Evolutionary conservation across 1,139 yeast species (phyloP), one percentile per base, ranked within the genome.

Genomic region (Zhuliangozyma parablackwelliae): DNA sequence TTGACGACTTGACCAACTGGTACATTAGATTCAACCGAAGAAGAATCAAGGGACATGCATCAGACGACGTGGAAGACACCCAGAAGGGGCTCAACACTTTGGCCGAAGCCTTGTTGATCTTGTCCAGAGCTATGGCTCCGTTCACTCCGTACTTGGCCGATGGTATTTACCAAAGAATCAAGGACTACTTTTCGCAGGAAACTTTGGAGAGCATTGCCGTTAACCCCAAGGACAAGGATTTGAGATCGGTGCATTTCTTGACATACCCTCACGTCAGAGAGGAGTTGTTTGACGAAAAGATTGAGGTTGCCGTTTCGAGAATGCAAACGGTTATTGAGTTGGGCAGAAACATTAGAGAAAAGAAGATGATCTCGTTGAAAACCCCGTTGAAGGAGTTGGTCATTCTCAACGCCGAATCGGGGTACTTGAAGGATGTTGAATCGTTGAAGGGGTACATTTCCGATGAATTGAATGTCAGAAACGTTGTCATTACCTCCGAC

Each of bases 1-100:
- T 94, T 61, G 98, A 92, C 55, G 89, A 87, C 57, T 78, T 94
- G 64, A 94, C 99, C 49, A 94, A 94, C 71, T 92, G 98, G 98
- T 94, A 94, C 72, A 94, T 94, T 61, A 83, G 99, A 65, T 85
- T 94, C 66, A 92, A 94, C 73, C 90, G 99, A 72, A 81, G 90
- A 70, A 92, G 99, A 73, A 77, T 94, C 56, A 94, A 94, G 82
- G 97, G 98, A 58, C 61, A 62, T 45, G 44, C 68, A 12, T 89
- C 82, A 56, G 83, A 77, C 41, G 96, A 95, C 45, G 65, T 77
- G 37, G 83, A 81, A 36, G 98, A 94, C 58, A 84, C 97, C 51
- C 64, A 79, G 50, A 76, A 76, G 57, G 96, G 96, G 35, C 78
- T 94, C 57, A 92, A 92, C 66, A 86, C 97, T 16, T 73, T 94